Evolutionary conservation across 257 asterid genomes (phyloP).

Genomic region (Primulina huaijiensis): DNA sequence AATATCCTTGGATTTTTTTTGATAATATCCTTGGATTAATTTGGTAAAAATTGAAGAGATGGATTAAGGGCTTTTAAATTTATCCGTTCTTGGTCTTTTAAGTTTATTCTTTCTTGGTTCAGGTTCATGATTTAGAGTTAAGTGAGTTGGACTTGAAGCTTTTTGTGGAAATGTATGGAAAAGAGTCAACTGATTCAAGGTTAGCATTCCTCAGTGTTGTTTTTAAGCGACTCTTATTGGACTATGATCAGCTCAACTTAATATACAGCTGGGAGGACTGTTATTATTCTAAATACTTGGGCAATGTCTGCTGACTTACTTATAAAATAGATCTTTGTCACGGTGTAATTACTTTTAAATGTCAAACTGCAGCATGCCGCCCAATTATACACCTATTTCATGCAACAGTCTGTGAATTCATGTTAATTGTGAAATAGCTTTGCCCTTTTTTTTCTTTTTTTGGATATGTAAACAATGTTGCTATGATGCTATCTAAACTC

Average conservation of each 20-base stretch:
- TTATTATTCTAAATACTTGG: not conserved
- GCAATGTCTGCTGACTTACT: not conserved
- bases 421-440: not conserved
- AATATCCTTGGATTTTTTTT: not conserved
- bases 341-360: no score
- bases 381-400: not conserved
- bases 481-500: not conserved
- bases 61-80: slow-evolving; percentile 16
- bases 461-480: not conserved
- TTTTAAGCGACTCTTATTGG: slow-evolving; percentile 15
- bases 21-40: slow-evolving; percentile 1
- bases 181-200: slow-evolving; percentile 75
- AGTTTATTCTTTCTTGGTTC: slow-evolving; percentile 31
- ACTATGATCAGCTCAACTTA: slow-evolving; percentile 18
- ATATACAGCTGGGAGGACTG: slow-evolving; percentile 11
- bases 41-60: slow-evolving; percentile 2
- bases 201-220: slow-evolving; percentile 28
- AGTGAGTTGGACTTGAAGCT: slow-evolving; percentile 64
- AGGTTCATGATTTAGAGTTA: slow-evolving; percentile 72
- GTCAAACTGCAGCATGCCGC: not conserved
- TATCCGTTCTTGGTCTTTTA: not conserved
- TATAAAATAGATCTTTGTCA: not conserved
- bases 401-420: not conserved
- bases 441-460: not conserved
- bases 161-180: slow-evolving; percentile 63